Evolutionary conservation across 129 eudicot species (phyloP), one percentile per base, ranked within the genome.

Genomic region (Lactuca sativa): DNA sequence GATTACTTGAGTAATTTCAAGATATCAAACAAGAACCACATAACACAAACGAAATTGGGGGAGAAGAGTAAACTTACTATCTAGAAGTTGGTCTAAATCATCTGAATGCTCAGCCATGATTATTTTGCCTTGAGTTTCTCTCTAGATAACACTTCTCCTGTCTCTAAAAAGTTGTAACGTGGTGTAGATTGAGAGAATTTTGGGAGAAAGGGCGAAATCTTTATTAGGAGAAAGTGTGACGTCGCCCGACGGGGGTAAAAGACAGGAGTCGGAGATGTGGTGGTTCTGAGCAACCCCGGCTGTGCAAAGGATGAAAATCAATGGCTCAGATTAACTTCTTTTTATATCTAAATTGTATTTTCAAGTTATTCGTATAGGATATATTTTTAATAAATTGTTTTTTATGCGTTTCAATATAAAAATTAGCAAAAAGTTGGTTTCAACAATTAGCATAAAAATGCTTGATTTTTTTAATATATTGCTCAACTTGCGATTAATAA

Each of bases 81-180:
- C 99, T 34, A 95, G 95, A 62, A 95, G 96, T 56, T 87, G 87
- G 87, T 95, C 97, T 75, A 95, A 76, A 72, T 95, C 97, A 51
- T 90, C 95, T 43, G 92, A 47, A 48, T 83, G 76, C 3, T 82
- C 88, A 56, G 95, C 90, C 87, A 86, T 86, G 72, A 62, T 66
- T 71, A 5, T 34, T 62, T 54, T 11, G 25, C 40, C 30, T 30
- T 49, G 40, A 32, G 4, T 12, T 8, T 36, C 4, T 47, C 4
- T 58, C 18, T 0, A 38, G 7, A 32, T 7, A 53, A 53, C 3
- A 17, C 12, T 41, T 43, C 75, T 70, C 17, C 74, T 74, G 38
- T 53, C 11, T n/a, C n/a, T 66, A 5, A 25, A 57, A 58, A 57
- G 43, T 31, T 56, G 43, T 1, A 30, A 48, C 16, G 66, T 16